These are phyloP conservation scores for Mycena rebaudengoi DNA, from an alignment of 768 basidiomycete genomes.

Conservation along the genomic window DNA sequence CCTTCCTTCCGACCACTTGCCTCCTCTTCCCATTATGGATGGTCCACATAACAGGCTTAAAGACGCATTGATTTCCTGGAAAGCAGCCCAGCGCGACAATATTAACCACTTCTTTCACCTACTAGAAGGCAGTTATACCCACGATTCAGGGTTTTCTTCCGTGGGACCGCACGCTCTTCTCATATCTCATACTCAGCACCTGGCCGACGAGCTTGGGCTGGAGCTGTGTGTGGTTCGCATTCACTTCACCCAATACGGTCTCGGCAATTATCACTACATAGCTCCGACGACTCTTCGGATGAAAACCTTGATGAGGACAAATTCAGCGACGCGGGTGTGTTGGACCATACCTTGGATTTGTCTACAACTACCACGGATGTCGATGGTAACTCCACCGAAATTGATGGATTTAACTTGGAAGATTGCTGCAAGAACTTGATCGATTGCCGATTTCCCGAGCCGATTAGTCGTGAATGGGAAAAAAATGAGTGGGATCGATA, in stretches of 20 bases:
- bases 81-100: not conserved
- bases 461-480: no score
- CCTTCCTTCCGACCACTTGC: not conserved
- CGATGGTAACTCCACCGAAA: no score
- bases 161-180: constrained; percentile 1
- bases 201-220: constrained; percentile 9
- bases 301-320: not conserved
- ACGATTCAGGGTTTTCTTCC: not conserved
- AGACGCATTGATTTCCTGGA: constrained; percentile 8
- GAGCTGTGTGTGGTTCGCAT: constrained; percentile 1
- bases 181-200: not conserved
- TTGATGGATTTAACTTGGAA: no score
- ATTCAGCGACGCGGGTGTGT: not conserved
- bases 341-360: no score
- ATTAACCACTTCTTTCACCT: not conserved
- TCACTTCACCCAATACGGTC: not conserved
- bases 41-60: not conserved
- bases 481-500: no score
- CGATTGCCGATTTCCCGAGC: no score
- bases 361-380: no score
- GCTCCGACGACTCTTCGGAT: not conserved
- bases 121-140: not conserved
- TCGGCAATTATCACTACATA: not conserved
- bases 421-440: no score
- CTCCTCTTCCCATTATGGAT: not conserved